Evolutionary conservation across 495 filamentous ascomycete genomes (phyloP).

Genomic region (Trichoderma virens): DNA sequence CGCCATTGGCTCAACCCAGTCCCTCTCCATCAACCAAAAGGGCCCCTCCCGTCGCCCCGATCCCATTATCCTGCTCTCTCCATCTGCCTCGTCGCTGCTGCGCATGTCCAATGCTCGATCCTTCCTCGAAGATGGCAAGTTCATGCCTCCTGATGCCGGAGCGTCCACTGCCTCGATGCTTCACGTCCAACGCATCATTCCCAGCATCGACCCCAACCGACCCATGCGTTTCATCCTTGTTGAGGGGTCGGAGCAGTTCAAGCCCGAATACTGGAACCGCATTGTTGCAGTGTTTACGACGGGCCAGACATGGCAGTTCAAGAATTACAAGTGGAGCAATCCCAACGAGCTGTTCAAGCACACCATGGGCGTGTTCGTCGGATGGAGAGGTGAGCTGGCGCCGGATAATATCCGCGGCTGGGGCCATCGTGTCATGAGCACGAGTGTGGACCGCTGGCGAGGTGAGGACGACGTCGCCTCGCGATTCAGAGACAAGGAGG

Average conservation of each 20-base stretch:
- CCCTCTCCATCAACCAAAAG: conserved; percentile 42
- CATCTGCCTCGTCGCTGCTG: conserved; percentile 95
- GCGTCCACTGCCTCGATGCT: conserved; percentile 65
- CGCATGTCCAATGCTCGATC: conserved; percentile 94
- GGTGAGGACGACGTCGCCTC: conserved; percentile 49
- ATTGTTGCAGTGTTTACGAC: conserved; percentile 98
- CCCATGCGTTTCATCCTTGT: conserved; percentile 92
- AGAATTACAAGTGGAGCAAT: conserved; percentile 91
- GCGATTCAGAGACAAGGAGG: conserved; percentile 85
- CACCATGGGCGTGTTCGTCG: conserved; percentile 79
- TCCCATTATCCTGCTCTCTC: conserved; percentile 96
- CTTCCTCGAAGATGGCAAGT: conserved; percentile 83
- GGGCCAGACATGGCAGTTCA: conserved; percentile 97
- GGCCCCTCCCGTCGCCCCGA: conserved; percentile 56
- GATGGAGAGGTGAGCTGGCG: conserved; percentile 77
- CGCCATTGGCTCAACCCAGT: conserved; percentile 25
- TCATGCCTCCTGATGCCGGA: conserved; percentile 64
- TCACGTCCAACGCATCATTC: conserved; percentile 71
- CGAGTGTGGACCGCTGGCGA: conserved; percentile 72
- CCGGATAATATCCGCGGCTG: conserved; percentile 71
- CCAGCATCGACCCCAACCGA: conserved; percentile 59
- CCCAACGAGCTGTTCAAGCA: conserved; percentile 85
- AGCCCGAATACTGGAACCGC: conserved; percentile 94
- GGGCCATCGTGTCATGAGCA: conserved; percentile 72
- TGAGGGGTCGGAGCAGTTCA: conserved; percentile 86